These are phyloP conservation scores for Daldinia concentrica DNA, from an alignment of 495 filamentous ascomycete genomes.

Conservation along the genomic window DNA sequence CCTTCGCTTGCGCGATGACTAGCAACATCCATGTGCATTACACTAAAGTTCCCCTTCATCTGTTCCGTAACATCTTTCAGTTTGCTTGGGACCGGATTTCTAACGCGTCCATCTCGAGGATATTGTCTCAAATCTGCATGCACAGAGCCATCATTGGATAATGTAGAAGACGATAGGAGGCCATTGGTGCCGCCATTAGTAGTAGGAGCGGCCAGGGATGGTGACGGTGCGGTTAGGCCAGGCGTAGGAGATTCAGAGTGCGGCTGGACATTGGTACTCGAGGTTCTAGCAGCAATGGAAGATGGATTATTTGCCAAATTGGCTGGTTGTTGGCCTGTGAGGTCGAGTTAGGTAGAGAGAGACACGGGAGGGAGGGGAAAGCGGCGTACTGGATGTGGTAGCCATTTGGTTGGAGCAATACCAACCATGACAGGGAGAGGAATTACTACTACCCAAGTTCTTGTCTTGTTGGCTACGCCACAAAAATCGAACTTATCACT, in stretches of 20 bases:
- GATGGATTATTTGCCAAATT: constrained; percentile 45
- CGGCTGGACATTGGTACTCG: constrained; percentile 30
- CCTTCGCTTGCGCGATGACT: constrained; percentile 54
- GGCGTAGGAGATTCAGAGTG: constrained; percentile 41
- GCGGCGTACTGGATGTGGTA: constrained; percentile 46
- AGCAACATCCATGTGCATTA: constrained; percentile 65
- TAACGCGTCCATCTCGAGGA: constrained; percentile 61
- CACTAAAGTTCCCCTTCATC: constrained; percentile 65
- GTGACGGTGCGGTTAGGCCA: constrained; percentile 32
- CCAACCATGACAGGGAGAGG: constrained; percentile 45
- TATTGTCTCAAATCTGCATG: constrained; percentile 46
- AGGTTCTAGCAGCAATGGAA: constrained; percentile 22
- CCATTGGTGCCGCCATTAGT: constrained; percentile 41
- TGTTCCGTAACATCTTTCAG: constrained; percentile 66
- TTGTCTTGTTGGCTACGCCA: constrained; percentile 22
- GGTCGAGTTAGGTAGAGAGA: constrained; percentile 28
- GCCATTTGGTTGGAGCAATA: constrained; percentile 44
- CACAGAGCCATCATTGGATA: constrained; percentile 40
- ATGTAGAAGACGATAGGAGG: constrained; percentile 37
- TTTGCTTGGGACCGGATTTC: constrained; percentile 66
- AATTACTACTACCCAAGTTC: neutral
- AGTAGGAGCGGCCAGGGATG: constrained; percentile 30
- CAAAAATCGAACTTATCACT: constrained; percentile 31
- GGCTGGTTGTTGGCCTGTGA: constrained; percentile 45
- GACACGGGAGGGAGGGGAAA: constrained; percentile 1